These are phyloP conservation scores for Penicillium thymicola DNA, from an alignment of 2,329 filamentous ascomycete species.

Conservation along the genomic window DNA sequence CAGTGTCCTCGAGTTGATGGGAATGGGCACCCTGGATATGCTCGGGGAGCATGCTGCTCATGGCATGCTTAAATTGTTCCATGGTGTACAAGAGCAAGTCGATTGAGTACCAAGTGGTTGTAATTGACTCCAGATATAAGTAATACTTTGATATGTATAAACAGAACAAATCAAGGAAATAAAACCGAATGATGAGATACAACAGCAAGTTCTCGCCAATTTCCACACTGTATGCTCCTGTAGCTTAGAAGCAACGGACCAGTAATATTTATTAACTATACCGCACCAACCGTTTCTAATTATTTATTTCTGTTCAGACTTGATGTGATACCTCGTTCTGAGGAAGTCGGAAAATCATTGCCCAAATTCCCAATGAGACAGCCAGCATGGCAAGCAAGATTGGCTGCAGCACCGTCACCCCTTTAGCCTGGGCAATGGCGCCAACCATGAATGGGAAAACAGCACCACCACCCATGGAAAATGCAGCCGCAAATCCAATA, in stretches of 20 bases:
- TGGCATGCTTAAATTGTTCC: constrained; percentile 8
- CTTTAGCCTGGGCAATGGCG: constrained; percentile 48
- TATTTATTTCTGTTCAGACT: background rate
- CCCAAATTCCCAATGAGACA: constrained; percentile 17
- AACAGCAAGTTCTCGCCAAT: background rate
- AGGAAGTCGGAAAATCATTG: constrained; percentile 7
- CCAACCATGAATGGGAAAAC: constrained; percentile 41
- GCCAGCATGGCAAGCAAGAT: constrained; percentile 51
- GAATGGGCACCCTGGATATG: constrained; percentile 12
- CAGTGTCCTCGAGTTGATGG: constrained; percentile 26
- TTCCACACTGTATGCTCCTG: background rate
- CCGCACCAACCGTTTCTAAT: background rate
- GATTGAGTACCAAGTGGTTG: background rate
- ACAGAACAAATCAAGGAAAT: background rate
- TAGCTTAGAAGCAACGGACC: too few relatives aligned
- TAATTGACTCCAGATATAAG: background rate
- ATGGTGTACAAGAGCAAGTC: background rate
- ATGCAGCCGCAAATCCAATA: constrained; percentile 72
- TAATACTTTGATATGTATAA: background rate
- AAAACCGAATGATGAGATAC: background rate
- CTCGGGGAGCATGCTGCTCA: constrained; percentile 14
- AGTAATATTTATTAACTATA: background rate
- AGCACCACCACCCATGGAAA: constrained; percentile 66
- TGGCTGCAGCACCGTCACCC: constrained; percentile 57
- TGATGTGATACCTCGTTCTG: constrained; percentile 6